These are phyloP conservation scores for Podospora didyma DNA, from an alignment of 495 filamentous ascomycete species.

Conservation along the genomic window DNA sequence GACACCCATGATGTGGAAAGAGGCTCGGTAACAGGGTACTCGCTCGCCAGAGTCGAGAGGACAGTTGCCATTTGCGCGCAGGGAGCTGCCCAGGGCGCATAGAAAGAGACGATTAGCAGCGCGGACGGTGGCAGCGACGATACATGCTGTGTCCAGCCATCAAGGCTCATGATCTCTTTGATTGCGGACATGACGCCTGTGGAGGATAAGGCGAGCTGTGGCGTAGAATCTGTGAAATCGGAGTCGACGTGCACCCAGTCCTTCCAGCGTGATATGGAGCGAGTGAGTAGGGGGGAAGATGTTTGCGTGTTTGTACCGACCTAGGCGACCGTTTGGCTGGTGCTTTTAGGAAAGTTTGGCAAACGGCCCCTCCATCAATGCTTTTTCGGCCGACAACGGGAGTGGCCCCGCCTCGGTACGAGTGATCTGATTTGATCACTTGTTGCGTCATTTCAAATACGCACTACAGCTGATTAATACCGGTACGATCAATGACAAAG, in stretches of 20 bases:
- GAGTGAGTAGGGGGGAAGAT: too few relatives aligned
- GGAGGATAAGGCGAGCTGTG: not conserved
- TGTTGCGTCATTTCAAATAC: not conserved
- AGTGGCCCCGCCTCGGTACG: not conserved
- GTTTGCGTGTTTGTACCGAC: not conserved
- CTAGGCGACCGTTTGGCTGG: not conserved
- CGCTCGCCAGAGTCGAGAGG: conserved; percentile 74
- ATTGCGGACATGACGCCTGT: conserved; percentile 68
- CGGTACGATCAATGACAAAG: too few relatives aligned
- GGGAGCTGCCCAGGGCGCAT: conserved; percentile 94
- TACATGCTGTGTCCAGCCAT: conserved; percentile 63
- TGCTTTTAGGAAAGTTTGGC: not conserved
- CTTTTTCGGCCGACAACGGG: not conserved
- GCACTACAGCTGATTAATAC: not conserved
- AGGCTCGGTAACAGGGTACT: conserved; percentile 65
- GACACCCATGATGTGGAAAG: conserved; percentile 73
- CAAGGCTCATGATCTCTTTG: conserved; percentile 64
- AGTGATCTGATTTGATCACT: not conserved
- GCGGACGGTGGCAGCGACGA: conserved; percentile 59
- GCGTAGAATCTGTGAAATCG: too few relatives aligned
- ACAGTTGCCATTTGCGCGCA: conserved; percentile 92
- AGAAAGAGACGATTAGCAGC: conserved; percentile 83
- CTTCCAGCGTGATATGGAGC: too few relatives aligned
- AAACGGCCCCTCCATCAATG: not conserved
- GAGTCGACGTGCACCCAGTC: too few relatives aligned